Base-by-base conservation (phyloP, 371 early-diverging fungal species). In the Rhizopus arrhizus region DNA sequence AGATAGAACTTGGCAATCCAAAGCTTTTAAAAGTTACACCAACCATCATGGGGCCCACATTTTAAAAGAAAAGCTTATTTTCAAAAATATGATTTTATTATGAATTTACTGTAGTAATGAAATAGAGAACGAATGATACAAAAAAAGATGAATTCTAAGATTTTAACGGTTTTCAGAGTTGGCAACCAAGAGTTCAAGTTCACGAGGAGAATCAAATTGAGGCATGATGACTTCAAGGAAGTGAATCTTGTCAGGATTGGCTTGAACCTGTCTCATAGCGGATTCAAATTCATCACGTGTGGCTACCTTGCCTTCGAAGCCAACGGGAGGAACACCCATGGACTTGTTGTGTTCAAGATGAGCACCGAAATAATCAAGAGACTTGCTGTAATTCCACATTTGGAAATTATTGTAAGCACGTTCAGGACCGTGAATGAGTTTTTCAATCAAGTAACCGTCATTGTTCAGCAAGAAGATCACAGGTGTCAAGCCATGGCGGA, bases 391-490 rank as follows among this genome's bases (percentile, higher is more conserved):
- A 4, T 75, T 50, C 83, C 83, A 82, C 70, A 70, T 77, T 35
- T 71, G 74, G 34, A 72, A 72, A 53, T 75, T 68, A 58, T 82
- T 84, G 60, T 84, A 84, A 5, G 64, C 38, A 15, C 81, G 62
- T 3, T 74, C 32, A 7, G 64, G 59, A 15, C 79, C 85, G 61
- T 82, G 83, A 29, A 84, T 77, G 8, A 76, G 40, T 28, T 75
- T 71, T 48, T 84, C 84, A 55, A 82, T 82, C 2, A 76, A 61
- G 50, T 82, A 84, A 22, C 83, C 85, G 16, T 78, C 72, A 41
- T 84, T 84, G 59, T 81, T 82, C 36, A 84, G 36, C 31, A 84
- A 47, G 48, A 82, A 57, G 22, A 84, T 80, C 29, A 77, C 71
- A 13, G 78, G 80, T 2, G 66, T 70, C 9, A 79, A 47, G n/a